Evolutionary conservation across 1,284 basidiomycete genomes (phyloP), one percentile per base, ranked within the genome.

Genomic region (Erythrobasidium hasegawianum): DNA sequence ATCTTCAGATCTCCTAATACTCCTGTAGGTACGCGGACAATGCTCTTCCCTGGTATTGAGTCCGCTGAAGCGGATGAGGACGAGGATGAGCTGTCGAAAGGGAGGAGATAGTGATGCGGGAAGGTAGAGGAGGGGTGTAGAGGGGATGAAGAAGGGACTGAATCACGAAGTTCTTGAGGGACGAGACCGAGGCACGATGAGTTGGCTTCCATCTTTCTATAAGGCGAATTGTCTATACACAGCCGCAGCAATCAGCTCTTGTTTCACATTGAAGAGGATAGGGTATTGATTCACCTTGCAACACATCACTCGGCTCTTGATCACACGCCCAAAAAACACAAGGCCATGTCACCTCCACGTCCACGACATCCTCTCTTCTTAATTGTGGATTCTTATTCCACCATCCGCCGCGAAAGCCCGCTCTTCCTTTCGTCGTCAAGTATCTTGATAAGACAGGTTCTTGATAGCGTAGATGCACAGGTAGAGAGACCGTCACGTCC

Each of bases 381-480:
- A 58, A 50, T 18, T 55, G 16, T 26, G 41, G 2, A 33, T 65
- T 24, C 39, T 65, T 65, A 41, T 40, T 52, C 27, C 55, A 65
- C 62, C 62, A 65, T 29, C 62, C 43, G 9, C 61, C 61, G 16
- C 55, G 55, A 40, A 40, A 53, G 2, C 56, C 62, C 8, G 27
- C n/a, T 53, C 62, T 57, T 20, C 56, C 49, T 24, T 50, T 45
- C n/a, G 24, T 29, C 22, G 54, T 58, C 11, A 65, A 47, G n/a
- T 53, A 65, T 38, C 62, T 40, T 9, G 55, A 57, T 5, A 58
- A 43, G 5, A 65, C 62, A 43, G 62, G 72, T 24, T 29, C 26
- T 47, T 70, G 71, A 59, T 73, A 73, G 27, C 72, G 41, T 24
- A 69, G 18, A 57, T 73, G 72, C 14, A 73, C 39, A 24, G 72